These are phyloP conservation scores for Cucumis melo DNA, from an alignment of 306 rosid genomes.

Conservation along the genomic window DNA sequence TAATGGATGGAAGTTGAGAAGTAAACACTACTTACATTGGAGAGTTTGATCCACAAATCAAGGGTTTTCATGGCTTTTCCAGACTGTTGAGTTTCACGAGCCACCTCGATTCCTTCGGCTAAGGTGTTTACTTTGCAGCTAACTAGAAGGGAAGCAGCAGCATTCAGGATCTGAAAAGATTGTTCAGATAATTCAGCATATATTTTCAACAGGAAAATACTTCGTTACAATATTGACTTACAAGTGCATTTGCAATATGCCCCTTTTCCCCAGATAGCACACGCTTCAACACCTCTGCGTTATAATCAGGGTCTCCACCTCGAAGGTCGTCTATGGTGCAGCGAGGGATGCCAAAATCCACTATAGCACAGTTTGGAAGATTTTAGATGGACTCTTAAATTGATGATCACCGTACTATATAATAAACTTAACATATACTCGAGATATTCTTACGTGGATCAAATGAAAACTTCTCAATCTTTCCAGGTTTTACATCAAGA, in stretches of 20 bases:
- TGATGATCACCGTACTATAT: background rate
- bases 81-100: constrained; percentile 59
- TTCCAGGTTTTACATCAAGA: constrained; percentile 69
- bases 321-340: constrained; percentile 52
- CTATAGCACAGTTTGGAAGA: constrained; percentile 19
- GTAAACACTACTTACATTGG: constrained; percentile 31
- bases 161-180: constrained; percentile 54
- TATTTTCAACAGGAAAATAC: background rate
- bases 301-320: constrained; percentile 77
- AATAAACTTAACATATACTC: constrained; percentile 8
- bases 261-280: constrained; percentile 78
- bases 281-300: constrained; percentile 51
- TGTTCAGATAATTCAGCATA: constrained; percentile 5
- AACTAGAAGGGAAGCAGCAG: constrained; percentile 76
- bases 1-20: background rate
- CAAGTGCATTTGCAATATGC: constrained; percentile 73
- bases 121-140: constrained; percentile 47
- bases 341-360: constrained; percentile 81
- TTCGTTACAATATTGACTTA: constrained; percentile 24
- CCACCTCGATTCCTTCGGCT: constrained; percentile 57
- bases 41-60: constrained; percentile 39
- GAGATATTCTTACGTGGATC: constrained; percentile 68
- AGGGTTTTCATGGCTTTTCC: constrained; percentile 78
- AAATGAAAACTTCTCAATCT: constrained; percentile 56
- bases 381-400: background rate